Percentiles rank a stretch among this genome's conserved stretches.
These are phyloP conservation scores for Chaetothyriales sp. DNA, from an alignment of 2,329 filamentous ascomycete species.

Conservation along the genomic window DNA sequence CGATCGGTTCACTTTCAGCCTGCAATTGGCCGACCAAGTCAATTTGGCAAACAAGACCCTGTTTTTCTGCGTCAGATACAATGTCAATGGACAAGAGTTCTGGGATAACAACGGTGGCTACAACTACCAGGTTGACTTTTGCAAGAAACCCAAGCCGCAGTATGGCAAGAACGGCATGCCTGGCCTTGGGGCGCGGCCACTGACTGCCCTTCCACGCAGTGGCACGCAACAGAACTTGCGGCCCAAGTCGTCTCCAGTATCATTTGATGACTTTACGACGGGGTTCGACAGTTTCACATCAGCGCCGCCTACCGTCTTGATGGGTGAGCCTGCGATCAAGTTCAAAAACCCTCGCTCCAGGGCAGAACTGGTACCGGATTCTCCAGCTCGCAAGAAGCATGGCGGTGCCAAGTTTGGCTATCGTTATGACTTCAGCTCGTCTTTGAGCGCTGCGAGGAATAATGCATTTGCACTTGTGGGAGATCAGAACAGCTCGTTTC, in stretches of 20 bases:
- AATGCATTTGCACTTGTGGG: slow-evolving; percentile 23
- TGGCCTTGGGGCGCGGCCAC: slow-evolving; percentile 38
- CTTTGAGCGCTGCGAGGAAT: slow-evolving; percentile 67
- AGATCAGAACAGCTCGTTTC: slow-evolving; percentile 17
- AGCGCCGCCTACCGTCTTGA: slow-evolving; percentile 36
- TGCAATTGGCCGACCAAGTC: slow-evolving; percentile 80
- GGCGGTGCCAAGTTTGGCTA: slow-evolving; percentile 71
- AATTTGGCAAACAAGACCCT: slow-evolving; percentile 88
- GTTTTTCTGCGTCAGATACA: slow-evolving; percentile 82
- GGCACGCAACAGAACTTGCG: slow-evolving; percentile 34
- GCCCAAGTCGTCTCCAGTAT: slow-evolving; percentile 40
- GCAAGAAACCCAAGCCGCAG: slow-evolving; percentile 56
- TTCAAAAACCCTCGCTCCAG: slow-evolving; percentile 57
- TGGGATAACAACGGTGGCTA: slow-evolving; percentile 86
- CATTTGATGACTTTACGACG: slow-evolving; percentile 59
- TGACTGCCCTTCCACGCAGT: slow-evolving; percentile 52
- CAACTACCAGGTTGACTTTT: slow-evolving; percentile 93
- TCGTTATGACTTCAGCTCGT: slow-evolving; percentile 93
- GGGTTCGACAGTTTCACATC: slow-evolving; percentile 42
- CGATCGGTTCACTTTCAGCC: slow-evolving; percentile 87
- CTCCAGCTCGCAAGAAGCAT: slow-evolving; percentile 33
- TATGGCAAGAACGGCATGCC: slow-evolving; percentile 30
- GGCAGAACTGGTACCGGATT: slow-evolving; percentile 48
- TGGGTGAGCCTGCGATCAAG: slow-evolving; percentile 54
- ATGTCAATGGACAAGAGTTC: slow-evolving; percentile 66